Conservation (phyloP, 768 basidiomycete species). For the Asterophora parasitica region DNA sequence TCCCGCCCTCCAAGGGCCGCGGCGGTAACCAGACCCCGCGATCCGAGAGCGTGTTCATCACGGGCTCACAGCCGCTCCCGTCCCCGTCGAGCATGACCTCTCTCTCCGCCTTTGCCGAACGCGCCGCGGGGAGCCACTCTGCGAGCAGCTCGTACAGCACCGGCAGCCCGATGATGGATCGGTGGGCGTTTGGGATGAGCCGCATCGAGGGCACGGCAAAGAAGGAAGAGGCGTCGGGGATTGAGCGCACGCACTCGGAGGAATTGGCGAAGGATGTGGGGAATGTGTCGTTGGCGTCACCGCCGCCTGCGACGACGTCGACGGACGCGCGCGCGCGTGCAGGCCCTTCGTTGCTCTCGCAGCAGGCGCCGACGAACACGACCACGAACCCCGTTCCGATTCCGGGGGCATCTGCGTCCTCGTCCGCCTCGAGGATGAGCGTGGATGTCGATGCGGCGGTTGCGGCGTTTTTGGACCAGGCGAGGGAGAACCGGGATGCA, state of each 20-base stretch:
- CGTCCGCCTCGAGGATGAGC: slow-evolving; percentile 9
- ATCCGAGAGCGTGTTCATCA: slow-evolving; percentile 73
- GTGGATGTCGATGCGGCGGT: slow-evolving; percentile 16
- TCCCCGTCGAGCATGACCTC: slow-evolving; percentile 57
- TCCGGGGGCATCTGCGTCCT: slow-evolving; percentile 16
- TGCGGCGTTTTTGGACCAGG: slow-evolving; percentile 10
- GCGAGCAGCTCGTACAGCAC: slow-evolving; percentile 41
- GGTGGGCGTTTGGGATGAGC: slow-evolving; percentile 89
- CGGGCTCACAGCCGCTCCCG: slow-evolving; percentile 89
- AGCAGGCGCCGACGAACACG: slow-evolving; percentile 54
- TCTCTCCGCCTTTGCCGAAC: slow-evolving; percentile 13
- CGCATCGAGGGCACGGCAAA: slow-evolving; percentile 47
- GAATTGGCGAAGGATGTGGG: slow-evolving; percentile 35
- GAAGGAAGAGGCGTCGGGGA: neutral
- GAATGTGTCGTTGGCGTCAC: slow-evolving; percentile 30
- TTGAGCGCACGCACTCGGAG: slow-evolving; percentile 20
- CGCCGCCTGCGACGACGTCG: slow-evolving; percentile 13
- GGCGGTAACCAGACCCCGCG: slow-evolving; percentile 97
- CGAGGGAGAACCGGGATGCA: too few species aligned
- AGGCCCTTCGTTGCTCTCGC: slow-evolving; percentile 72
- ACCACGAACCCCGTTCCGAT: slow-evolving; percentile 29
- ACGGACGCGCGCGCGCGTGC: slow-evolving; percentile 17
- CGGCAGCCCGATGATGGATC: slow-evolving; percentile 61
- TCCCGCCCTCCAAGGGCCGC: slow-evolving; percentile 87
- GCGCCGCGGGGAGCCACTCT: slow-evolving; percentile 4